phyloP scores from a whole-genome alignment of 2,329 filamentous ascomycete species.

The Penicillium digitatum region DNA sequence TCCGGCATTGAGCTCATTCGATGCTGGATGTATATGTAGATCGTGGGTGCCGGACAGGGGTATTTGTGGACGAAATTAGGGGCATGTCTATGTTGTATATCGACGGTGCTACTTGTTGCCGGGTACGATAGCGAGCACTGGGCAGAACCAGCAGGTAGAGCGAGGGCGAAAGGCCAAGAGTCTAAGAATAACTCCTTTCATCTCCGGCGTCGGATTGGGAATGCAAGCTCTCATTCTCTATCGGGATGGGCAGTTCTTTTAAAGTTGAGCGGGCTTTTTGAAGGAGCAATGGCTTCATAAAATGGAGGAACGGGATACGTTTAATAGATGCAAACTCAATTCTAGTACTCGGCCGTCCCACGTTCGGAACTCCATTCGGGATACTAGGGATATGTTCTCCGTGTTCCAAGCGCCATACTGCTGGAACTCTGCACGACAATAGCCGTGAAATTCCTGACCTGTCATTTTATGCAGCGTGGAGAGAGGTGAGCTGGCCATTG shows the following conservation, averaged over 20 bases:
- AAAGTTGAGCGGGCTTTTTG: background rate
- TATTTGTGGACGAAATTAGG: background rate
- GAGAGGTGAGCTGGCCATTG: background rate
- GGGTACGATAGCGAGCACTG: background rate
- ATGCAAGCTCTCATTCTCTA: background rate
- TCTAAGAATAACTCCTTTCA: background rate
- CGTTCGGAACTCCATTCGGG: conserved; percentile 3
- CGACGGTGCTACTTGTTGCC: background rate
- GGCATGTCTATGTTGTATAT: background rate
- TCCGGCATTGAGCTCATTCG: background rate
- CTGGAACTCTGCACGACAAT: conserved; percentile 18
- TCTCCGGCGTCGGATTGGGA: background rate
- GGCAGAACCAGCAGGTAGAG: background rate
- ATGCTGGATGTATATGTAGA: background rate
- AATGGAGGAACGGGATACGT: background rate
- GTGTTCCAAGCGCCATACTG: conserved; percentile 5
- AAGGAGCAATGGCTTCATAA: background rate
- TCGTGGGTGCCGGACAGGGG: background rate
- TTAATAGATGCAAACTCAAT: conserved; percentile 15
- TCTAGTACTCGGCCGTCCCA: conserved; percentile 2
- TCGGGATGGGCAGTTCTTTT: background rate
- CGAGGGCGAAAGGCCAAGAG: background rate
- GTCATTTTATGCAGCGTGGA: conserved; percentile 12
- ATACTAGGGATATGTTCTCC: conserved; percentile 11
- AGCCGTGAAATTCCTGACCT: conserved; percentile 8